Percentiles rank a stretch among this genome's conserved stretches.
These are phyloP conservation scores for Leccinum incarnatum DNA, from an alignment of 768 basidiomycete species.

Conservation along the genomic window DNA sequence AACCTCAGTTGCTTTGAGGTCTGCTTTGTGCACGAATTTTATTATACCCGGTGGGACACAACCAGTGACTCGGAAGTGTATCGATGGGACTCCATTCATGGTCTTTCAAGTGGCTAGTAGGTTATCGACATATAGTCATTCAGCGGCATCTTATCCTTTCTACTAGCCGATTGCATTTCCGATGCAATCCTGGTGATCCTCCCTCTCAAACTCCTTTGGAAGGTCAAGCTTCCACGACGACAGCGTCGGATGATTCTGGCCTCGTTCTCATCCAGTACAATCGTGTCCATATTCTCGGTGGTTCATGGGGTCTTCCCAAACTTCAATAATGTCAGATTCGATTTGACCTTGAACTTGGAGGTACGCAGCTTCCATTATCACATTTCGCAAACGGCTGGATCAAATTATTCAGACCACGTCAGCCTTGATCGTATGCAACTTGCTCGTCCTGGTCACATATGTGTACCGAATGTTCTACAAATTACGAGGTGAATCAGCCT, in stretches of 20 bases:
- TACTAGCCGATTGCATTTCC: not conserved
- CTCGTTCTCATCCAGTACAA: slow-evolving; percentile 9
- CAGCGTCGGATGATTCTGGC: slow-evolving; percentile 18
- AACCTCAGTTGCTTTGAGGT: not conserved
- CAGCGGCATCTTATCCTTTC: not conserved
- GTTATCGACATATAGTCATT: not conserved
- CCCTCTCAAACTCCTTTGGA: slow-evolving; percentile 10
- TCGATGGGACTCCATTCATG: not conserved
- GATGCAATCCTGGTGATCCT: not conserved
- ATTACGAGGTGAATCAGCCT: not conserved
- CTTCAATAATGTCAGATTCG: not conserved
- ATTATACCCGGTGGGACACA: not conserved
- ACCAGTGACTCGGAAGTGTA: not conserved
- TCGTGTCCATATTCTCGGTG: slow-evolving; percentile 7
- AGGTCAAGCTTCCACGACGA: slow-evolving; percentile 10
- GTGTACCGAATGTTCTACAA: slow-evolving; percentile 3
- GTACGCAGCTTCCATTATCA: not conserved
- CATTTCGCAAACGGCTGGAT: not conserved
- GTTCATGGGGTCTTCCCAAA: not conserved
- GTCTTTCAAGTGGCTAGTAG: not conserved
- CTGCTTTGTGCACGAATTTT: not conserved
- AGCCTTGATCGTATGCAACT: slow-evolving; percentile 11
- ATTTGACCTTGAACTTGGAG: not conserved
- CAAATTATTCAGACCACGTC: not conserved
- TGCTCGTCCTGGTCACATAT: slow-evolving; percentile 16